Evolutionary conservation across 2,329 filamentous ascomycete genomes (phyloP).

Genomic region (Colletotrichum caudatum): DNA sequence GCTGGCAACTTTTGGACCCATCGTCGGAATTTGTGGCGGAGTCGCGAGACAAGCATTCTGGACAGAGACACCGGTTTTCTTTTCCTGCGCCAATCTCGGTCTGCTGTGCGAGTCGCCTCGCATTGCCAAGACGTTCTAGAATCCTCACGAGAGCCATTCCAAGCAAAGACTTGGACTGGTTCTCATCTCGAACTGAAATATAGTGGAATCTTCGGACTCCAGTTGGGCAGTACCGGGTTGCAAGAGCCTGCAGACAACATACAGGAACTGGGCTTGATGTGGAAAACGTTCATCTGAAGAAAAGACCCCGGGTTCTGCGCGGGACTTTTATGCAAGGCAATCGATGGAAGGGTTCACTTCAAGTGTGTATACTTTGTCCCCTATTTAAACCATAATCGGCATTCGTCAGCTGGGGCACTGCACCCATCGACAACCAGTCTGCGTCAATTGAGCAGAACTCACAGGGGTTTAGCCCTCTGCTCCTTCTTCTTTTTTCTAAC

Average conservation of each 20-base stretch:
- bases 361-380: not conserved
- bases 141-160: conserved; percentile 12
- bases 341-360: not conserved
- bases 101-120: conserved; percentile 3
- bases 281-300: not conserved
- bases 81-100: not conserved
- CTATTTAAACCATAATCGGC: not conserved
- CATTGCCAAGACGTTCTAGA: conserved; percentile 19
- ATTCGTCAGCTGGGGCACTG: not conserved
- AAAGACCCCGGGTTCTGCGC: not conserved
- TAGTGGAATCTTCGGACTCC: not conserved
- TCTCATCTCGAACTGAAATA: not conserved
- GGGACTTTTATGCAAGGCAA: not conserved
- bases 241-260: too few species aligned
- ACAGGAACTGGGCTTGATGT: not conserved
- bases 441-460: too few species aligned
- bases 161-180: not conserved
- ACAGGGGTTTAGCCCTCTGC: not conserved
- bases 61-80: not conserved
- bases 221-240: not conserved
- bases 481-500: too few species aligned
- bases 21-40: conserved; percentile 23
- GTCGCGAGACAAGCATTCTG: conserved; percentile 11
- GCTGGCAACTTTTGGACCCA: conserved; percentile 1
- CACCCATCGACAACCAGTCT: too few species aligned